Conservation (phyloP, 257 asterid species). For the Vinca minor region DNA sequence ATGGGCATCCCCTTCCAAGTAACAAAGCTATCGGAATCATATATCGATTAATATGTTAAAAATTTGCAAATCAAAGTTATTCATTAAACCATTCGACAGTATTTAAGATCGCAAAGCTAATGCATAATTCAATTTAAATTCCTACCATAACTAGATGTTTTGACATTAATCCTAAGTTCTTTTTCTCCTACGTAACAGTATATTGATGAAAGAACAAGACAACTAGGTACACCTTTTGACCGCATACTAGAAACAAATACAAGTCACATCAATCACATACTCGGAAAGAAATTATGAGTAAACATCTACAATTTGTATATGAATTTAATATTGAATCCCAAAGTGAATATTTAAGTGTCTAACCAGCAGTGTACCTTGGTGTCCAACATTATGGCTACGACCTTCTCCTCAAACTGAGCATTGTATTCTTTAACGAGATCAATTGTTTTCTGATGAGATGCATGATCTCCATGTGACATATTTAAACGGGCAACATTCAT, state of each 20-base stretch:
- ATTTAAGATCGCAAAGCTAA: background rate
- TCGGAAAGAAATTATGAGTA: background rate
- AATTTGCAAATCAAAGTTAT: background rate
- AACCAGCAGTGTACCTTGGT: slow-evolving; percentile 54
- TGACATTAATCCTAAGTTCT: background rate
- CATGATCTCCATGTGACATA: slow-evolving; percentile 98
- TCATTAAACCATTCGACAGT: background rate
- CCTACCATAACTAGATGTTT: background rate
- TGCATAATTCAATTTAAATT: background rate
- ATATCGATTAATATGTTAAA: background rate
- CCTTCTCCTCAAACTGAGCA: slow-evolving; percentile 75
- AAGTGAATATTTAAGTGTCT: background rate
- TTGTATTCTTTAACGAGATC: slow-evolving; percentile 92
- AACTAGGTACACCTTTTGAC: background rate
- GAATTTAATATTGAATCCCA: background rate
- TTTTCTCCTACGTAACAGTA: background rate
- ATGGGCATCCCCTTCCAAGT: background rate
- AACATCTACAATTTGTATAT: background rate
- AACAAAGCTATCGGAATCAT: background rate
- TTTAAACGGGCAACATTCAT: slow-evolving; percentile 96
- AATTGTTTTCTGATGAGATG: slow-evolving; percentile 87
- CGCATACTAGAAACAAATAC: background rate
- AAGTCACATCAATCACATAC: background rate
- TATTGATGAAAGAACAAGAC: background rate
- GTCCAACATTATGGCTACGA: slow-evolving; percentile 87